These are phyloP conservation scores for Microcyclosporella mali DNA, from an alignment of 2,329 filamentous ascomycete species.

Conservation along the genomic window DNA sequence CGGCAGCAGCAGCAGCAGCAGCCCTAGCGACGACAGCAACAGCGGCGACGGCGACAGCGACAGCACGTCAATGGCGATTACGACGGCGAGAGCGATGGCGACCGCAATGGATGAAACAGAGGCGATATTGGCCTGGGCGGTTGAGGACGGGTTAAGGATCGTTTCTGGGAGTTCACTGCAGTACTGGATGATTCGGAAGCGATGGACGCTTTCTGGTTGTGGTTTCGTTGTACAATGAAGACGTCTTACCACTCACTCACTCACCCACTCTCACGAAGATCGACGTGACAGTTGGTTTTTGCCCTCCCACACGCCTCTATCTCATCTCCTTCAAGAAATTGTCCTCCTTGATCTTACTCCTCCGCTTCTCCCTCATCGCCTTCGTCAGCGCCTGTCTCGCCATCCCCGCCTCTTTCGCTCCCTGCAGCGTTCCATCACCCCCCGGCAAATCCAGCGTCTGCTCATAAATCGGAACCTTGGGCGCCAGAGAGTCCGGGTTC, in stretches of 20 bases:
- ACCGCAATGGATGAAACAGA: not conserved
- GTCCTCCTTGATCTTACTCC: slow-evolving; percentile 71
- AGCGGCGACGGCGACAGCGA: too few species aligned
- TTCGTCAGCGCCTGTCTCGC: slow-evolving; percentile 59
- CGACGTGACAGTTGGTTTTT: too few species aligned
- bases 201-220: too few species aligned
- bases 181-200: too few species aligned
- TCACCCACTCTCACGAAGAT: too few species aligned
- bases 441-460: slow-evolving; percentile 69
- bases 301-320: too few species aligned
- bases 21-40: too few species aligned
- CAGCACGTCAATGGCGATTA: not conserved
- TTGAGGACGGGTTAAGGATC: too few species aligned
- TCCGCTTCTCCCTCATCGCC: slow-evolving; percentile 68
- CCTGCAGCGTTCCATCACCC: slow-evolving; percentile 44
- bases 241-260: too few species aligned
- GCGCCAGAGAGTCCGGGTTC: slow-evolving; percentile 57
- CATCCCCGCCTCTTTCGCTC: slow-evolving; percentile 40
- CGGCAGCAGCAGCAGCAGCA: too few species aligned
- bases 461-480: slow-evolving; percentile 66
- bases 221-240: too few species aligned
- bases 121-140: not conserved
- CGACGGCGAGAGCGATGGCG: not conserved
- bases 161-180: too few species aligned
- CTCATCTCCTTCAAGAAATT: slow-evolving; percentile 80